Evolutionary conservation across 768 basidiomycete species (phyloP).

Genomic region (Cystoderma amianthinum): DNA sequence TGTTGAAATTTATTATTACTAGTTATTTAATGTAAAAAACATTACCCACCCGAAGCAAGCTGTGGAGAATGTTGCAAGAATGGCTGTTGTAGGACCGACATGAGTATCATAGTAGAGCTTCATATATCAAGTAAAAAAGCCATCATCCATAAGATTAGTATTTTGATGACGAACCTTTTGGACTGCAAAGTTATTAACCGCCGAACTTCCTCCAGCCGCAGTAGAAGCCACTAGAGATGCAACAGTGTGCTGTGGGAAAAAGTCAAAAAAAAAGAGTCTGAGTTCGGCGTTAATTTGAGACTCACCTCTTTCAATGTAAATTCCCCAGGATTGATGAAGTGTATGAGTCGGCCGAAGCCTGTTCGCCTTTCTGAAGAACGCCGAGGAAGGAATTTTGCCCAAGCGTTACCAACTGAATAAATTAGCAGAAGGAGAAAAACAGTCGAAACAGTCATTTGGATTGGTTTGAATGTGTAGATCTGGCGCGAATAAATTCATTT

Average conservation of each 20-base stretch:
- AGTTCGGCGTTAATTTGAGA: not conserved
- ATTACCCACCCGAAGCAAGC: slow-evolving; percentile 49
- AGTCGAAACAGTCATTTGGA: slow-evolving; percentile 41
- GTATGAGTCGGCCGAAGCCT: slow-evolving; percentile 28
- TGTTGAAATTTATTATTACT: not conserved
- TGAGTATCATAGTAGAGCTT: slow-evolving; percentile 56
- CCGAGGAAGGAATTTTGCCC: slow-evolving; percentile 40
- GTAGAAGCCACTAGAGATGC: slow-evolving; percentile 52
- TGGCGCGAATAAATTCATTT: slow-evolving; percentile 12
- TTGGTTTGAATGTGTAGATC: slow-evolving; percentile 58
- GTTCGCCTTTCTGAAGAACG: slow-evolving; percentile 32
- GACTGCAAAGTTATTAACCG: slow-evolving; percentile 56
- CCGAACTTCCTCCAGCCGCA: slow-evolving; percentile 43
- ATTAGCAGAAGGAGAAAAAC: slow-evolving; percentile 52
- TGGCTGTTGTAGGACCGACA: slow-evolving; percentile 45
- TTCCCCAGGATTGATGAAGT: slow-evolving; percentile 50
- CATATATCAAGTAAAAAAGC: not conserved
- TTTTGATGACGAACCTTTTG: slow-evolving; percentile 33
- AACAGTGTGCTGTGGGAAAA: slow-evolving; percentile 42
- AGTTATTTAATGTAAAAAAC: not conserved
- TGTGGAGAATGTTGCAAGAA: slow-evolving; percentile 58
- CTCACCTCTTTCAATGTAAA: slow-evolving; percentile 54
- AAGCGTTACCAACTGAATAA: slow-evolving; percentile 42
- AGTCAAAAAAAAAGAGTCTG: not conserved
- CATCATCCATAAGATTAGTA: not conserved